Percentiles rank a stretch among this genome's conserved stretches.
phyloP scores from a whole-genome alignment of 768 basidiomycete species.

The Leccinum barrowsii region DNA sequence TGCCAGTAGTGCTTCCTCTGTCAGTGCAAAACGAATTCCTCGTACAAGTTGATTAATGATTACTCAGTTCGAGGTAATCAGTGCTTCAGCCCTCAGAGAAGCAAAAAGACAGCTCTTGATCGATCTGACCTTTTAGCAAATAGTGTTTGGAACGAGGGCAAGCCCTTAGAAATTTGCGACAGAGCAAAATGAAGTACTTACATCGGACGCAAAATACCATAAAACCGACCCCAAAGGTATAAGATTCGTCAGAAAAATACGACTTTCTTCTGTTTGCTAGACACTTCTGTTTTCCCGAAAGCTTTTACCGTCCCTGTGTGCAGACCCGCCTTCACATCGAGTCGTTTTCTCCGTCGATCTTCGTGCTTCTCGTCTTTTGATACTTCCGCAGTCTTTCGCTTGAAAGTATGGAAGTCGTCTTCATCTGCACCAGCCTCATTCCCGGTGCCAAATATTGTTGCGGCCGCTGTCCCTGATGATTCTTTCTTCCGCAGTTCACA shows the following conservation, averaged over 20 bases:
- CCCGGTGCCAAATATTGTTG: constrained; percentile 31
- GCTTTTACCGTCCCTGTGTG: constrained; percentile 32
- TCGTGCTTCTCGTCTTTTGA: constrained; percentile 55
- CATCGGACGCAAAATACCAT: background rate
- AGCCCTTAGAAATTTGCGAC: background rate
- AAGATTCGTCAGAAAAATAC: constrained; percentile 40
- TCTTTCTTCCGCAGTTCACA: constrained; percentile 67
- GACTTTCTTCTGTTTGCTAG: constrained; percentile 40
- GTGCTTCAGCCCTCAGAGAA: background rate
- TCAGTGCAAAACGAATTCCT: background rate
- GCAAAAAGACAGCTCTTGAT: background rate
- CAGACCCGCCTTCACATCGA: constrained; percentile 43
- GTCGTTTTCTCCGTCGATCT: constrained; percentile 39
- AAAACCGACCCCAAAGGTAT: too few relatives aligned
- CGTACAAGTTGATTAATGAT: background rate
- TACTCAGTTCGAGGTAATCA: background rate
- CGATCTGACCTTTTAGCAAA: background rate
- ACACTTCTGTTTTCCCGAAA: constrained; percentile 11
- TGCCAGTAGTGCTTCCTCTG: background rate
- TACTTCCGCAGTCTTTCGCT: constrained; percentile 57
- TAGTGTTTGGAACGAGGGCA: background rate
- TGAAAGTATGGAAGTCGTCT: constrained; percentile 88
- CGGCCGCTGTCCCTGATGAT: constrained; percentile 26
- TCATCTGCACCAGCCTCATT: constrained; percentile 80
- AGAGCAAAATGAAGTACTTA: background rate